These are phyloP conservation scores for Pichia sp. DNA, from an alignment of 1,139 yeast species.

Conservation along the genomic window DNA sequence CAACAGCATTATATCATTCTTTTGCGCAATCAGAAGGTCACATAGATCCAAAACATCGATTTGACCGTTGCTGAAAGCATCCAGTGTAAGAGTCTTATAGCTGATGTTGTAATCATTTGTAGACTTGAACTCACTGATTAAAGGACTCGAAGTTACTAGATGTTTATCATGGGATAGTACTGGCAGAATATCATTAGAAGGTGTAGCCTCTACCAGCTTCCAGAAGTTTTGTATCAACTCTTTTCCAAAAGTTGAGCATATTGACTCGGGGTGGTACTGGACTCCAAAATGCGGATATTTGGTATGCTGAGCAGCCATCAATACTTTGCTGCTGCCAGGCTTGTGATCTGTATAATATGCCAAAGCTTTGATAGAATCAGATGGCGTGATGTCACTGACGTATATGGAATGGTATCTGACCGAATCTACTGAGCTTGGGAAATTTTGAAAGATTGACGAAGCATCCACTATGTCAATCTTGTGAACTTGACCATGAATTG, in stretches of 20 bases:
- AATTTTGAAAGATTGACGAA: conserved; percentile 38
- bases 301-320: conserved; percentile 77
- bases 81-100: conserved; percentile 12
- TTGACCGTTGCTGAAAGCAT: neutral
- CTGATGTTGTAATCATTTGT: conserved; percentile 15
- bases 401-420: conserved; percentile 88
- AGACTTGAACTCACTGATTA: conserved; percentile 16
- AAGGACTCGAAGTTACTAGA: conserved; percentile 16
- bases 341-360: conserved; percentile 44
- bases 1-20: conserved; percentile 50
- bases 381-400: conserved; percentile 36
- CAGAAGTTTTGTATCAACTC: conserved; percentile 61
- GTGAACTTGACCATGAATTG: conserved; percentile 86
- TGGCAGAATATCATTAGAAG: neutral
- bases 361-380: conserved; percentile 43
- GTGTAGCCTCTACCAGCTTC: conserved; percentile 50
- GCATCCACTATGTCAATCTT: conserved; percentile 37
- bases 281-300: conserved; percentile 79
- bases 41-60: conserved; percentile 41
- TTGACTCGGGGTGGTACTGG: conserved; percentile 95
- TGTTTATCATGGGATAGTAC: conserved; percentile 7
- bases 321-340: conserved; percentile 31
- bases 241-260: conserved; percentile 71
- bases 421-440: conserved; percentile 48
- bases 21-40: conserved; percentile 31